phyloP scores from a whole-genome alignment of 306 rosid genomes.

The Cicer chorassanicum region DNA sequence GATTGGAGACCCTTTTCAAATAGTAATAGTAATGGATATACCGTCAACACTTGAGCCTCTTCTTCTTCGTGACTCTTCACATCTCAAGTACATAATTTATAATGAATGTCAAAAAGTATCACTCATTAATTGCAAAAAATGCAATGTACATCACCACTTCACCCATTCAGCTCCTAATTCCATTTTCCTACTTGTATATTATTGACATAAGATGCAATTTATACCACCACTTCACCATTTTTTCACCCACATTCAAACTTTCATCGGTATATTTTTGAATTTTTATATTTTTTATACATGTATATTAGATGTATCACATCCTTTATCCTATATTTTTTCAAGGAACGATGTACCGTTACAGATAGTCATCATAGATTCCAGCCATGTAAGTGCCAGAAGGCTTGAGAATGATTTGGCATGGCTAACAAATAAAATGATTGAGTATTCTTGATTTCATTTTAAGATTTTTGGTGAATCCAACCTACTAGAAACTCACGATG shows the following conservation, averaged over 20 bases:
- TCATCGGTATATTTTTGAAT: background rate
- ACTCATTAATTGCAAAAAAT: no score
- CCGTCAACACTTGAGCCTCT: no score
- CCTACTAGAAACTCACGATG: background rate
- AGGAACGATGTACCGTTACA: background rate
- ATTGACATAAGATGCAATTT: background rate
- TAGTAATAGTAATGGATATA: no score
- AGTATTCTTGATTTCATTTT: constrained; percentile 16
- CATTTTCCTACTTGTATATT: background rate
- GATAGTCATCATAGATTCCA: background rate
- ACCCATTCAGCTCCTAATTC: background rate
- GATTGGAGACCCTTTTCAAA: no score
- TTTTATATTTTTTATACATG: background rate
- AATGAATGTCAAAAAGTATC: no score
- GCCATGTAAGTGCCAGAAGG: constrained; percentile 14
- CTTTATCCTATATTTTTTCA: background rate
- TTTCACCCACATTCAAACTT: background rate
- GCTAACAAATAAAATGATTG: constrained; percentile 19
- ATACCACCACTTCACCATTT: background rate
- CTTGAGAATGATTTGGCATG: constrained; percentile 14
- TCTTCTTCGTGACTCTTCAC: no score
- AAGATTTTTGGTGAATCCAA: constrained; percentile 20
- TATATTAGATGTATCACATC: background rate
- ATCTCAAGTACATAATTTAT: no score
- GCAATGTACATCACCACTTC: background rate